These are phyloP conservation scores for Leucogyrophana mollusca DNA, from an alignment of 768 basidiomycete species.

Conservation along the genomic window DNA sequence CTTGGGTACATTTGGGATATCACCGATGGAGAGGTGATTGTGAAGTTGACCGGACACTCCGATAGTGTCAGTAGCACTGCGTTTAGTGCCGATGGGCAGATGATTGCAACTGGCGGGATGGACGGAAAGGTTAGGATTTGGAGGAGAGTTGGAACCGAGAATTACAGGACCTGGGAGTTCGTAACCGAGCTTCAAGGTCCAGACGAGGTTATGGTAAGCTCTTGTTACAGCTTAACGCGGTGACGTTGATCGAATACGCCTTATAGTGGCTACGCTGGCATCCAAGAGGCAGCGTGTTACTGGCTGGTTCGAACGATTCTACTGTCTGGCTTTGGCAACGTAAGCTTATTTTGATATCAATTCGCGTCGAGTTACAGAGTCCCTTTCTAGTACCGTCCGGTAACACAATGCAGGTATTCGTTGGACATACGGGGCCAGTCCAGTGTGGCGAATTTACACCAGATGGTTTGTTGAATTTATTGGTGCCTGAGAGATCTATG, in stretches of 20 bases:
- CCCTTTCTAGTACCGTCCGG: constrained; percentile 81
- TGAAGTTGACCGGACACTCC: constrained; percentile 86
- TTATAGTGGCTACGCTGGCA: constrained; percentile 92
- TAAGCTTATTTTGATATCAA: no score
- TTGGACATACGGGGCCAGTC: constrained; percentile 82
- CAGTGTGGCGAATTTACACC: constrained; percentile 91
- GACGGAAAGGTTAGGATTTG: constrained; percentile 93
- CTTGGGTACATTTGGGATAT: constrained; percentile 92
- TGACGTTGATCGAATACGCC: no score
- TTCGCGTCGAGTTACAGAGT: no score
- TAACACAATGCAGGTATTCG: constrained; percentile 93
- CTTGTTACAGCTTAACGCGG: constrained; percentile 1
- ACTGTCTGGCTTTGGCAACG: constrained; percentile 98
- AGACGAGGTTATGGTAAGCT: constrained; percentile 89
- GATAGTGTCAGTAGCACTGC: constrained; percentile 82
- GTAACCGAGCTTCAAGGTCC: constrained; percentile 90
- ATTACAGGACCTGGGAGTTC: constrained; percentile 89
- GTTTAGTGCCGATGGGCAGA: constrained; percentile 88
- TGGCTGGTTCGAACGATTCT: constrained; percentile 90
- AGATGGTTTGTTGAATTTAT: constrained; percentile 53
- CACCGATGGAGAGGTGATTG: constrained; percentile 75
- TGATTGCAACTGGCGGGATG: constrained; percentile 97
- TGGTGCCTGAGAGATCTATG: not conserved
- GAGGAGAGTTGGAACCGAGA: constrained; percentile 75
- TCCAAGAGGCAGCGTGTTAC: constrained; percentile 84